These are phyloP conservation scores for Acarospora socialis DNA, from an alignment of 2,329 filamentous ascomycete genomes.

Conservation along the genomic window DNA sequence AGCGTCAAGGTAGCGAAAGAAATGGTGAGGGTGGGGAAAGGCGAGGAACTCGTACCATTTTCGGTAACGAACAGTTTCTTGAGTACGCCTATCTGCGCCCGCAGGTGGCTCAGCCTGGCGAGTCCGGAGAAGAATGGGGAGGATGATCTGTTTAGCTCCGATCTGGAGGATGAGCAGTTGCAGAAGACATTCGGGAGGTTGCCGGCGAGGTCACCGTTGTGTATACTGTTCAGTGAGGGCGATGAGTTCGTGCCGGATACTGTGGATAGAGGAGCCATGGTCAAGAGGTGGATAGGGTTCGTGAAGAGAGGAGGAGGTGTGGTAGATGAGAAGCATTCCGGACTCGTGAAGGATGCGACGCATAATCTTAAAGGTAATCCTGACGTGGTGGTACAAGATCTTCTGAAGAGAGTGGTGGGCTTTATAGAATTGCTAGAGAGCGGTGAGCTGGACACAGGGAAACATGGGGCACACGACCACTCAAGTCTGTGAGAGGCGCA, in stretches of 20 bases:
- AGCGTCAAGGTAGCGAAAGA: conserved; percentile 36
- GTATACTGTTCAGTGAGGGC: conserved; percentile 49
- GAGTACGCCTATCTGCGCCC: conserved; percentile 37
- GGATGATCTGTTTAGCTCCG: conserved; percentile 81
- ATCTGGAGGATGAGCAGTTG: conserved; percentile 48
- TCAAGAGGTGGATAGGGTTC: conserved; percentile 41
- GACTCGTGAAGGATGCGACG: conserved; percentile 34
- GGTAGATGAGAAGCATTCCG: conserved; percentile 35
- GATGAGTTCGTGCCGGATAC: conserved; percentile 50
- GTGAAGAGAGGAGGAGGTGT: conserved; percentile 29
- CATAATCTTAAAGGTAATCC: conserved; percentile 31
- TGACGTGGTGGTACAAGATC: conserved; percentile 29
- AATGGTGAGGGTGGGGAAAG: conserved; percentile 42
- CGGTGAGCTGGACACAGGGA: too few species aligned
- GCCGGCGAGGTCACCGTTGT: conserved; percentile 37
- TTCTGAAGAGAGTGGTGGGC: conserved; percentile 36
- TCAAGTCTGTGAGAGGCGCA: too few species aligned
- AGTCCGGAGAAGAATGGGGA: conserved; percentile 46
- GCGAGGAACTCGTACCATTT: conserved; percentile 39
- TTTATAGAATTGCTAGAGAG: conserved; percentile 29
- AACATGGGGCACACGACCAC: too few species aligned
- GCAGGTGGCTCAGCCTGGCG: conserved; percentile 43
- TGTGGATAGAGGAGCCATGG: conserved; percentile 43
- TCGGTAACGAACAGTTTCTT: conserved; percentile 21
- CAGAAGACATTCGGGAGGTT: conserved; percentile 51